phyloP scores from a whole-genome alignment of 768 basidiomycete species.

The Neoboletus subvelutipes region DNA sequence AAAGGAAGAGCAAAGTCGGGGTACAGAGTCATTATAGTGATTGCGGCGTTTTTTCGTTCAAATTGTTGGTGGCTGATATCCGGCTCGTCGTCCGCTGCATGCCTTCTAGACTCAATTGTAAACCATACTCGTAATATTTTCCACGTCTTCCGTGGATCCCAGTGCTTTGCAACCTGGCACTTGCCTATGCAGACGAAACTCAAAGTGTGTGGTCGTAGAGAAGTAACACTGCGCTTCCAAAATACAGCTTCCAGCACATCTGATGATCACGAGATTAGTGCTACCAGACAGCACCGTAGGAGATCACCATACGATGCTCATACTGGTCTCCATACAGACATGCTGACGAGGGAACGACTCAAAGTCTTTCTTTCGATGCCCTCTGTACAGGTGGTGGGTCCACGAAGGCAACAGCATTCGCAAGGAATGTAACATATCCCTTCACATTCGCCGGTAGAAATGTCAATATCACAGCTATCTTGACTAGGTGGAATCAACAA shows the following conservation, averaged over 20 bases:
- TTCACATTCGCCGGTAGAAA: background rate
- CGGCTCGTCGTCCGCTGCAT: background rate
- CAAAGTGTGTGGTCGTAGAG: background rate
- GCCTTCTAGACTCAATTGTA: slow-evolving; percentile 8
- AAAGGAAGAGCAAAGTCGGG: slow-evolving; percentile 28
- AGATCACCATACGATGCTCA: background rate
- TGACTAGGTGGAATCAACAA: background rate
- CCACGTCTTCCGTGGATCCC: background rate
- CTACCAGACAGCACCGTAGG: background rate
- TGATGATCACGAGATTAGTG: background rate
- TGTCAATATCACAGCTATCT: background rate
- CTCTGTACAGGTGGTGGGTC: background rate
- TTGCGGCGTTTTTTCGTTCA: background rate
- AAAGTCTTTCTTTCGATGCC: background rate
- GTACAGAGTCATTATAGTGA: slow-evolving; percentile 1
- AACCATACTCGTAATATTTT: background rate
- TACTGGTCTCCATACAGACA: background rate
- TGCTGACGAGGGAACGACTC: background rate
- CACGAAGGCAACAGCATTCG: background rate
- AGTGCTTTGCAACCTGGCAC: background rate
- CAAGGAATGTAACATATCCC: background rate
- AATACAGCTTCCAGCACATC: background rate
- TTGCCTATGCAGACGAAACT: background rate
- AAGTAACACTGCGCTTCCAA: background rate
- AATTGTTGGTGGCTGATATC: background rate